phyloP scores from a whole-genome alignment of 139 green algal genomes.

The Chlorella sp. region DNA sequence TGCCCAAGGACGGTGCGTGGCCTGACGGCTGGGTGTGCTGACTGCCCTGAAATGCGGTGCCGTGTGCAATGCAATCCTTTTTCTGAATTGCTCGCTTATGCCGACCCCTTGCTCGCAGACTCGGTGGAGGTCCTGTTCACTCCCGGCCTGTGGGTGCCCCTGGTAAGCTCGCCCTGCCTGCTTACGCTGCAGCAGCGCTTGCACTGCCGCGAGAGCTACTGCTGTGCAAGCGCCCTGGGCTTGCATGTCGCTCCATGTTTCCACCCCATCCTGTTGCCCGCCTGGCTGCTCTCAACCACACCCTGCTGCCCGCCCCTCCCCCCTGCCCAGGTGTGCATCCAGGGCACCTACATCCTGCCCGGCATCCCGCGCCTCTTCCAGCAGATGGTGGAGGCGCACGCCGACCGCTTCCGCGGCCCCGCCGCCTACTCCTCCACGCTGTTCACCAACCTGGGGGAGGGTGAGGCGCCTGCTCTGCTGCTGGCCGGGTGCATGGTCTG shows the following conservation, averaged over 20 bases:
- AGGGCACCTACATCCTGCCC: constrained; percentile 71
- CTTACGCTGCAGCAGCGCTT: no score
- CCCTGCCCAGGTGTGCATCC: constrained; percentile 40
- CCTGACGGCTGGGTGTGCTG: no score
- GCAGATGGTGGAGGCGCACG: constrained; percentile 68
- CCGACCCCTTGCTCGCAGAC: neutral
- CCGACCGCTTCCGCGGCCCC: constrained; percentile 49
- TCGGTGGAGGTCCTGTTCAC: constrained; percentile 54
- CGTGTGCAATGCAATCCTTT: no score
- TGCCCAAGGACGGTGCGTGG: constrained; percentile 45
- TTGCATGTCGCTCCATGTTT: no score
- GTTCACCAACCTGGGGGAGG: constrained; percentile 57
- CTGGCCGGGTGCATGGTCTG: neutral
- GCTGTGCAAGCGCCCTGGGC: no score
- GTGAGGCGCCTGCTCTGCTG: neutral
- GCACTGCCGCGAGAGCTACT: no score
- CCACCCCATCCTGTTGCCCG: no score
- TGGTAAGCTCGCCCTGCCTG: constrained; percentile 38
- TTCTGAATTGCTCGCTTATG: no score
- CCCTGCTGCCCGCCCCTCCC: no score
- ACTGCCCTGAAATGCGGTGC: no score
- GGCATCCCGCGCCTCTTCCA: constrained; percentile 84
- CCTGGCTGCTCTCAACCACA: no score
- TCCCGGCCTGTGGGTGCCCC: constrained; percentile 72
- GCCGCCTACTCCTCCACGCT: constrained; percentile 19